Evolutionary conservation across 73 alveolate species (phyloP).

Genomic region (Halteria grandinella): DNA sequence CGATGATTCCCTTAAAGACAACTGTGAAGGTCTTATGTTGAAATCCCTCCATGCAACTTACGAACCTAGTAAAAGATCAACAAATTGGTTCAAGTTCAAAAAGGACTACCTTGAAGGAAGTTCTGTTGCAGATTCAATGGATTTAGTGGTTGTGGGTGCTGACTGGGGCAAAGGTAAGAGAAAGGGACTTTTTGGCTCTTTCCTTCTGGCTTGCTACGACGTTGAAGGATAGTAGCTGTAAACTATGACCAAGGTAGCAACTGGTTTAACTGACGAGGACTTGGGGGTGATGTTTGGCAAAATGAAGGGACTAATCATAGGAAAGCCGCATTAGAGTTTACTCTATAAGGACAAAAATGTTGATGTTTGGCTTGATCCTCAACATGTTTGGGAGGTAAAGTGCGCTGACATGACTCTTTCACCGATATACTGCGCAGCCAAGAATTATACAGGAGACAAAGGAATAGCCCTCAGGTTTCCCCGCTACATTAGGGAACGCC

Average conservation of each 20-base stretch:
- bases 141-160: slow-evolving; percentile 97
- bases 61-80: slow-evolving; percentile 96
- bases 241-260: slow-evolving; percentile 88
- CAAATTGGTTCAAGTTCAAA: slow-evolving; percentile 97
- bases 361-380: slow-evolving; percentile 91
- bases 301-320: background rate
- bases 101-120: slow-evolving; percentile 83
- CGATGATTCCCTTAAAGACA: slow-evolving; percentile 74
- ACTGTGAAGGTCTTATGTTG: slow-evolving; percentile 94
- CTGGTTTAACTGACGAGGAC: slow-evolving; percentile 84
- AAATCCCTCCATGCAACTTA: slow-evolving; percentile 93
- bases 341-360: slow-evolving; percentile 68
- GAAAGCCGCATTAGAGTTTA: slow-evolving; percentile 16
- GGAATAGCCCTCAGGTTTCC: slow-evolving; percentile 98
- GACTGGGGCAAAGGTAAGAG: slow-evolving; percentile 97
- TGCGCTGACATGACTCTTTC: slow-evolving; percentile 96
- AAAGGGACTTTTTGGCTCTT: slow-evolving; percentile 95
- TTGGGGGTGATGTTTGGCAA: slow-evolving; percentile 67
- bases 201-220: slow-evolving; percentile 94
- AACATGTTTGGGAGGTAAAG: slow-evolving; percentile 94
- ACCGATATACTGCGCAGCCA: slow-evolving; percentile 81
- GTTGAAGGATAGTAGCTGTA: slow-evolving; percentile 91
- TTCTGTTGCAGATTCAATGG: slow-evolving; percentile 91
- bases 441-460: slow-evolving; percentile 80
- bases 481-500: slow-evolving; percentile 92